Evolutionary conservation across 768 basidiomycete species (phyloP).

Genomic region (Mycena leptocephala): DNA sequence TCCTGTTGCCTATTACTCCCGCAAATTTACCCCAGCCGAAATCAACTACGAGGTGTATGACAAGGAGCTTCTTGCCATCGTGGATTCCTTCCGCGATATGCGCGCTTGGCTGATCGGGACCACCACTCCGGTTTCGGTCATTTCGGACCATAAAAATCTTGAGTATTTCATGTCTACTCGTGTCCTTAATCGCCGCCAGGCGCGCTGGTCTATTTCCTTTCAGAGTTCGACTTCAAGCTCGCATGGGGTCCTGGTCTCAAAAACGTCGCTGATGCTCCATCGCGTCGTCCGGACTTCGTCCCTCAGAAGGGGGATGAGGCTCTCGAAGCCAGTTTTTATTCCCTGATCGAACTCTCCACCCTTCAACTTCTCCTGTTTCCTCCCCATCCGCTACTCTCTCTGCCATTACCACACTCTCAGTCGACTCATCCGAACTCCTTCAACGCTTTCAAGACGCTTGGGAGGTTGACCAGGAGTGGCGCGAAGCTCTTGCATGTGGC

Average conservation of each 20-base stretch:
- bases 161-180: slow-evolving; percentile 47
- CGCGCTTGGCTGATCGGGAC: no score
- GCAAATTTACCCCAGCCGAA: no score
- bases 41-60: no score
- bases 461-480: slow-evolving; percentile 34
- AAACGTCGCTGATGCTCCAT: slow-evolving; percentile 51
- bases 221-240: slow-evolving; percentile 55
- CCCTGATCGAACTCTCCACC: background rate
- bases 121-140: no score
- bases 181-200: slow-evolving; percentile 62
- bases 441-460: slow-evolving; percentile 36
- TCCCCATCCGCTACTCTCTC: slow-evolving; percentile 16
- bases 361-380: background rate
- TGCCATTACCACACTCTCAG: slow-evolving; percentile 38
- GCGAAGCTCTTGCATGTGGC: slow-evolving; percentile 4
- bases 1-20: no score
- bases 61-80: no score
- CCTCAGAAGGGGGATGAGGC: slow-evolving; percentile 38
- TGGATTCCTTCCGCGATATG: no score
- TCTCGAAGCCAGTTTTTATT: slow-evolving; percentile 16
- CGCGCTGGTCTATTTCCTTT: slow-evolving; percentile 62
- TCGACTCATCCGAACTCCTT: slow-evolving; percentile 38
- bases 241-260: slow-evolving; percentile 45
- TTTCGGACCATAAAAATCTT: no score
- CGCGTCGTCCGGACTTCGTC: slow-evolving; percentile 39